These are phyloP conservation scores for Linnemannia elongata DNA, from an alignment of 192 early-diverging fungal genomes.

Conservation along the genomic window DNA sequence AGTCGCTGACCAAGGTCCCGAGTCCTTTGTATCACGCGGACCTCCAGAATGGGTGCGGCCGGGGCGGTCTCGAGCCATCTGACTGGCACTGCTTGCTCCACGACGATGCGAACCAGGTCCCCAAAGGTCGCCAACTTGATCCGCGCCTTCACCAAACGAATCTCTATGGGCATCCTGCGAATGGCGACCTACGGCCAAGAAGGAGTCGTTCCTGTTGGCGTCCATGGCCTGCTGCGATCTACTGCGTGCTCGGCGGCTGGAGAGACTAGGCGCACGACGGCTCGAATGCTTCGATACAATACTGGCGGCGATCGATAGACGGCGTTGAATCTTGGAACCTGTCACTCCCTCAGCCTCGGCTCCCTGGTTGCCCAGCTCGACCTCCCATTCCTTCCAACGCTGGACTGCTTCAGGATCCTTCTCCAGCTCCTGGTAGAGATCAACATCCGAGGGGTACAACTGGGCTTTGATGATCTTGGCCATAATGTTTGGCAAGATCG, in stretches of 20 bases:
- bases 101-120: slow-evolving; percentile 13
- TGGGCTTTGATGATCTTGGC: slow-evolving; percentile 58
- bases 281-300: slow-evolving; percentile 50
- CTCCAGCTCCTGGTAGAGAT: slow-evolving; percentile 61
- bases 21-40: neutral
- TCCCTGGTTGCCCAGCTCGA: slow-evolving; percentile 48
- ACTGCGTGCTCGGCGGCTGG: slow-evolving; percentile 25
- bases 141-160: slow-evolving; percentile 19
- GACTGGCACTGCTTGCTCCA: slow-evolving; percentile 35
- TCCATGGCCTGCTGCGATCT: slow-evolving; percentile 5
- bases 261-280: slow-evolving; percentile 13
- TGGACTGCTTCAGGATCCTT: slow-evolving; percentile 58
- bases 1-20: slow-evolving; percentile 27
- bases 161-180: slow-evolving; percentile 17
- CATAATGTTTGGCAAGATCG: slow-evolving; percentile 66
- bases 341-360: slow-evolving; percentile 53
- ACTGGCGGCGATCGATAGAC: slow-evolving; percentile 53
- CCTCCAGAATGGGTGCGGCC: neutral
- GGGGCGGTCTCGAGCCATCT: slow-evolving; percentile 7
- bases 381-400: slow-evolving; percentile 57
- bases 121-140: slow-evolving; percentile 29
- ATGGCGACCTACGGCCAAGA: neutral
- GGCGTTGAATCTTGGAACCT: slow-evolving; percentile 52
- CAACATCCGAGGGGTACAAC: slow-evolving; percentile 56
- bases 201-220: neutral